A percentile compares a stretch with the other conserved stretches of the same genome.
Conservation (phyloP, 176 grass and related monocot genomes). For the Pharus latifolius region DNA sequence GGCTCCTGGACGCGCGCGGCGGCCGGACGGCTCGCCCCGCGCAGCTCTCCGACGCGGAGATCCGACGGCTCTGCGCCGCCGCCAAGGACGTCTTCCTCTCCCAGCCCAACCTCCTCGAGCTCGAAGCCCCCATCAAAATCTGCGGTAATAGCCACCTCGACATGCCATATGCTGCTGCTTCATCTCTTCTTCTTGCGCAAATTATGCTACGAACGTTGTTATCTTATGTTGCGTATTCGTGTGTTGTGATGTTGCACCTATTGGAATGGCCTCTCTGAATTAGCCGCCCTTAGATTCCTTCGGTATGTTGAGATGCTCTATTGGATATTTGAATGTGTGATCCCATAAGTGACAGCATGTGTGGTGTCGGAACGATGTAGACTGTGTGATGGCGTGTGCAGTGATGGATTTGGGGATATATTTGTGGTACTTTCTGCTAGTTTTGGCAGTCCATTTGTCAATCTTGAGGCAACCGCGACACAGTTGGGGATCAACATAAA, state of each 20-base stretch:
- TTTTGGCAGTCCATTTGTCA: background rate
- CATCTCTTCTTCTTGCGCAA: too few species aligned
- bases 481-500: too few species aligned
- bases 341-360: too few species aligned
- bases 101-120: constrained; percentile 80
- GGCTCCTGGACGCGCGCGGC: constrained; percentile 55
- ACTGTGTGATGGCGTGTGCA: too few species aligned
- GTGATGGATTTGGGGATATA: background rate
- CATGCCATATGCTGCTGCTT: too few species aligned
- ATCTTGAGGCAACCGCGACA: too few species aligned
- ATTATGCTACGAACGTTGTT: background rate
- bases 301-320: background rate
- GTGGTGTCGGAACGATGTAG: too few species aligned
- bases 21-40: constrained; percentile 48
- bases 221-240: background rate
- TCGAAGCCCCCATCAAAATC: constrained; percentile 91
- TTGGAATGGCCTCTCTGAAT: background rate
- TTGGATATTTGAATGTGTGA: too few species aligned
- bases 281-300: background rate
- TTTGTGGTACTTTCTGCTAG: background rate
- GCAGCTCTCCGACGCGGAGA: constrained; percentile 69
- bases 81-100: constrained; percentile 76
- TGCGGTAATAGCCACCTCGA: constrained; percentile 47
- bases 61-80: constrained; percentile 58
- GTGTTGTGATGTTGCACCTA: background rate